Evolutionary conservation across 2,329 filamentous ascomycete species (phyloP), one percentile per base, ranked within the genome.

Genomic region (Nothophaeocryptopus gaeumannii): DNA sequence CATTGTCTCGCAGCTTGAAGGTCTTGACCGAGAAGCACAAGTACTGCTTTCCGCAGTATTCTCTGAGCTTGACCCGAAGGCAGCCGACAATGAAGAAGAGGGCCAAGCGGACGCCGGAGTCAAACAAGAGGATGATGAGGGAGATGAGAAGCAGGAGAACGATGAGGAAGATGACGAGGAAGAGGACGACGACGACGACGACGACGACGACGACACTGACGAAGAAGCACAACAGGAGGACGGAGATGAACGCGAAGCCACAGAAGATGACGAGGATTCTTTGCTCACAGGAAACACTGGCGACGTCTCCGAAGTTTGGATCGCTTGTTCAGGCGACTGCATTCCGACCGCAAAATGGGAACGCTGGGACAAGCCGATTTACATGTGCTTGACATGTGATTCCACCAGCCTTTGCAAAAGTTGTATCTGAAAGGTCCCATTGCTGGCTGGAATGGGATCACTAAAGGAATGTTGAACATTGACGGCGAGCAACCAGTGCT

Each of bases 261-360:
- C 5, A 16, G 35, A 32, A 13, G 36, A 47, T 8, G 32, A 31
- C 13, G 41, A 44, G 10, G 41, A 13, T 13, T 47, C 35, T 2
- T 5, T 39, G 10, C 26, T 30, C 13, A 35, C 44, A 12, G 16
- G 16, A 13, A 35, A 47, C 13, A 37, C 31, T 15, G 44, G 44
- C 13, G 36, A 47, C 2, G 9, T 47, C 20, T 29, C 26, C 29
- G 20, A 3, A 26, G 7, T 26, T 26, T 47, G 35, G 36, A 16
- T 34, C 44, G 36, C 12, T n/a, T 47, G 44, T 20, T 20, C 31
- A n/a, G 44, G 44, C 36, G 44, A 47, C 13, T 47, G 44, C 15
- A 15, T 39, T 11, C 36, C 36, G n/a, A 31, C 32, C 15, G 20
- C n/a, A 13, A 12, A 32, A 11, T 47, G 44, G 44, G 15, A 47